Evolutionary conservation across 768 basidiomycete genomes (phyloP).

Genomic region (Pleurotus pulmonarius): DNA sequence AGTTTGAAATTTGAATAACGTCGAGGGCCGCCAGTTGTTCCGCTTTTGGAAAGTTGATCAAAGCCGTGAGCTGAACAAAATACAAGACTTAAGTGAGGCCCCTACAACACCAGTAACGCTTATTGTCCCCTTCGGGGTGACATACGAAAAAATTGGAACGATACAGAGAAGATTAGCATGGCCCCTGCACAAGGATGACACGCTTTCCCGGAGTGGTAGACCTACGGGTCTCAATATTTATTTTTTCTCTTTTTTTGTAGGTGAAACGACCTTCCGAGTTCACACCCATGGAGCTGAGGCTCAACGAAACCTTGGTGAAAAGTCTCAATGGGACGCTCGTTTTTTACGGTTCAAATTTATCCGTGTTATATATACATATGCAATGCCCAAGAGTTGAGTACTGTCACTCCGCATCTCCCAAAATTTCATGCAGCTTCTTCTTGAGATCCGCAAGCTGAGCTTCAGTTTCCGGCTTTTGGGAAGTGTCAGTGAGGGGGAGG

Average conservation of each 20-base stretch:
- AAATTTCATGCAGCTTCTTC: slow-evolving; percentile 1
- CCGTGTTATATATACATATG: background rate
- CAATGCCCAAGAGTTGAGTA: background rate
- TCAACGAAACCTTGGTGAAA: background rate
- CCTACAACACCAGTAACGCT: background rate
- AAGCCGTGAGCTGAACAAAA: slow-evolving; percentile 24
- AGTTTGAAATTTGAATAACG: too few relatives aligned
- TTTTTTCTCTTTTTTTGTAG: slow-evolving; percentile 22
- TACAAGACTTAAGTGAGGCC: slow-evolving; percentile 15
- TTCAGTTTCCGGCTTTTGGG: background rate
- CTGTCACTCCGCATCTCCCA: slow-evolving; percentile 3
- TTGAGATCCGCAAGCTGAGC: slow-evolving; percentile 1
- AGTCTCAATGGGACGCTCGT: too few relatives aligned
- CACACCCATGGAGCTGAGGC: too few relatives aligned
- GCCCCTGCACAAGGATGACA: slow-evolving; percentile 99
- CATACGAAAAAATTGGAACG: slow-evolving; percentile 99
- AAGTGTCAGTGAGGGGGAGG: background rate
- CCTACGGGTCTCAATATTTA: slow-evolving; percentile 56
- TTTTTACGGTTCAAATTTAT: too few relatives aligned
- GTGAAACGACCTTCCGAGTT: background rate
- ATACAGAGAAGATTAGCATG: slow-evolving; percentile 99
- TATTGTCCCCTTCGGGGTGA: slow-evolving; percentile 83
- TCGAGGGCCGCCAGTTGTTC: background rate
- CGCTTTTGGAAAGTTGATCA: background rate
- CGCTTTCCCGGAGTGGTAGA: slow-evolving; percentile 93